phyloP scores from a whole-genome alignment of 1,139 yeast genomes.

The Pichia sp. region DNA sequence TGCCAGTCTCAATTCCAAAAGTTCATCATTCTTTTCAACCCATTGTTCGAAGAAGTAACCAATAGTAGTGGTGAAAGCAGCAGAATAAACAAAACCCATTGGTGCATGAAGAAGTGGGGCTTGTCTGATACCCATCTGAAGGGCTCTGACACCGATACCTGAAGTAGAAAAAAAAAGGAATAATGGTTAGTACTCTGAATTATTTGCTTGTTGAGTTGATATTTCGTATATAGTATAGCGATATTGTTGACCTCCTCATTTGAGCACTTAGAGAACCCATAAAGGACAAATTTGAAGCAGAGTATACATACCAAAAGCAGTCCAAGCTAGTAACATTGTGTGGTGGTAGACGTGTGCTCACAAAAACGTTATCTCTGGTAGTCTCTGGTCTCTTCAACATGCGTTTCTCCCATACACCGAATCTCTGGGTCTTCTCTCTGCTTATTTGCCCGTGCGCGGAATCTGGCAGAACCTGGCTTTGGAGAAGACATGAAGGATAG shows the following conservation, averaged over 20 bases:
- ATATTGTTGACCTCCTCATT: neutral
- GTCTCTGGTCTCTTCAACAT: too few species aligned
- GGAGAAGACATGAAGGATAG: too few species aligned
- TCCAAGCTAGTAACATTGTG: constrained; percentile 29
- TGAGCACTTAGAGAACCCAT: neutral
- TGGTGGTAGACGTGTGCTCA: neutral
- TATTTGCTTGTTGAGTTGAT: neutral
- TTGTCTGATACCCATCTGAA: constrained; percentile 34
- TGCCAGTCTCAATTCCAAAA: constrained; percentile 31
- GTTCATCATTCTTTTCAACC: constrained; percentile 31
- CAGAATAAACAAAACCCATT: constrained; percentile 34
- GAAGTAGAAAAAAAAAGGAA: neutral
- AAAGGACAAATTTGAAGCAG: too few species aligned
- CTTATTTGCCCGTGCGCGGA: neutral
- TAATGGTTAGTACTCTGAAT: constrained; percentile 5
- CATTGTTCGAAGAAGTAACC: constrained; percentile 32
- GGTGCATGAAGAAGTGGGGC: constrained; percentile 31
- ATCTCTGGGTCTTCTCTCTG: too few species aligned
- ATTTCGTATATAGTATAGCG: too few species aligned
- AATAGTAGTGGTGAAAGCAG: constrained; percentile 33
- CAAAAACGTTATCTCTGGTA: too few species aligned
- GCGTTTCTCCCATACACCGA: too few species aligned
- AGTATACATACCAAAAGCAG: constrained; percentile 30
- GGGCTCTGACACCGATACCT: constrained; percentile 35
- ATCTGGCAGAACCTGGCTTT: neutral